Base-by-base conservation (phyloP, 179 eudicot species). In the Silene vulgaris region DNA sequence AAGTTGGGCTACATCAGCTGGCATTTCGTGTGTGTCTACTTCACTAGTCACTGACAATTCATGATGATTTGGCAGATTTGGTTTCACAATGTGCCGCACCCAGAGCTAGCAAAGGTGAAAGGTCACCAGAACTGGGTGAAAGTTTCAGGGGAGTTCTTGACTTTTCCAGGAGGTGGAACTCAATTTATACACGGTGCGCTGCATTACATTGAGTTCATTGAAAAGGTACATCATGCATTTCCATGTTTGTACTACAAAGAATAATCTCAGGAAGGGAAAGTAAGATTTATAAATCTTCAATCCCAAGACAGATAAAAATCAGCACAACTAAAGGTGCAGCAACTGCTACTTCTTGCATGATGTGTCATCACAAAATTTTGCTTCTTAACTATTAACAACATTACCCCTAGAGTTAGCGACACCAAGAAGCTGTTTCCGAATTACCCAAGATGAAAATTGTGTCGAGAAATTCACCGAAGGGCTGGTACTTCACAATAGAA, bases 121-220 rank as follows among this genome's bases (percentile, higher is more conserved):
- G 93, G 97, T 29, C 91, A 91, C 67, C 96, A 90, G 56, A 91
- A 91, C 76, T 90, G 97, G 96, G 89, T 91, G 20, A 90, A 90
- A 82, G 79, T 90, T 66, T 14, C 87, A 5, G 93, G 96, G 54
- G 93, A 90, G 69, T 90, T 81, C 72, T 80, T 91, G 26, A 84
- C 90, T 13, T 91, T 90, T 76, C 96, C 93, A 0, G 97, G 96
- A n/a, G 96, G 97, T 75, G 97, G 97, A 63, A 91, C 97, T 40
- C 93, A 91, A 75, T 91, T 91, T 77, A 86, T 90, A 21, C 90
- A 88, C 52, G 97, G 97, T 60, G 97, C 97, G 8, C 79, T 87
- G 52, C 90, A 87, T 76, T 91, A 91, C 79, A 86, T 91, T 52
- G 93, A 90, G 66, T 87, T 88, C 80, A 29, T 90, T 69, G 85